phyloP scores from a whole-genome alignment of 768 basidiomycete genomes.

The Naganishia antarctica region DNA sequence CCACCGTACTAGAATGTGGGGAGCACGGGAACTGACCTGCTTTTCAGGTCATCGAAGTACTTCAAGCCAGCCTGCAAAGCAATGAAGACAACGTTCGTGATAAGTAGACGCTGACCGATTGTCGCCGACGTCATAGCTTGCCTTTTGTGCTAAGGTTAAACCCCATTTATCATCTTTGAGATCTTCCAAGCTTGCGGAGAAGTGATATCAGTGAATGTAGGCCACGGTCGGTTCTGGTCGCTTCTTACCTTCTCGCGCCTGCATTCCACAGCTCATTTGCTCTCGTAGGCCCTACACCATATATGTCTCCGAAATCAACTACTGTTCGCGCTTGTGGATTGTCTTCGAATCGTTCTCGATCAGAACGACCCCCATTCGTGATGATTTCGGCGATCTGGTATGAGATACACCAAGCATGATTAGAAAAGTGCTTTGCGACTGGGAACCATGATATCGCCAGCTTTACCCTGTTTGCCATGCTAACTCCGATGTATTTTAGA shows the following conservation, averaged over 20 bases:
- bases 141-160: constrained; percentile 57
- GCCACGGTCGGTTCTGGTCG: neutral
- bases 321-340: constrained; percentile 34
- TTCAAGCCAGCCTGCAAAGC: constrained; percentile 40
- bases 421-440: no score
- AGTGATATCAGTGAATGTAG: neutral
- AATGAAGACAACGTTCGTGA: neutral
- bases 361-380: constrained; percentile 10
- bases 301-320: constrained; percentile 67
- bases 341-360: constrained; percentile 39
- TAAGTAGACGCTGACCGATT: constrained; percentile 62
- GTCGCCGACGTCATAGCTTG: constrained; percentile 15
- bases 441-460: neutral
- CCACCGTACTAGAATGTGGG: no score
- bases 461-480: constrained; percentile 38
- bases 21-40: constrained; percentile 11
- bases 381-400: constrained; percentile 42
- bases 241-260: constrained; percentile 61
- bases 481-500: constrained; percentile 41
- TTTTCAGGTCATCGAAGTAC: constrained; percentile 65
- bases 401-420: no score
- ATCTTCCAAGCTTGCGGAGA: constrained; percentile 57
- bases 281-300: constrained; percentile 70
- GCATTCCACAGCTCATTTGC: constrained; percentile 69
- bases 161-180: constrained; percentile 57